Evolutionary conservation across 1,284 basidiomycete genomes (phyloP).

Genomic region (Ceratobasidium papillatum): DNA sequence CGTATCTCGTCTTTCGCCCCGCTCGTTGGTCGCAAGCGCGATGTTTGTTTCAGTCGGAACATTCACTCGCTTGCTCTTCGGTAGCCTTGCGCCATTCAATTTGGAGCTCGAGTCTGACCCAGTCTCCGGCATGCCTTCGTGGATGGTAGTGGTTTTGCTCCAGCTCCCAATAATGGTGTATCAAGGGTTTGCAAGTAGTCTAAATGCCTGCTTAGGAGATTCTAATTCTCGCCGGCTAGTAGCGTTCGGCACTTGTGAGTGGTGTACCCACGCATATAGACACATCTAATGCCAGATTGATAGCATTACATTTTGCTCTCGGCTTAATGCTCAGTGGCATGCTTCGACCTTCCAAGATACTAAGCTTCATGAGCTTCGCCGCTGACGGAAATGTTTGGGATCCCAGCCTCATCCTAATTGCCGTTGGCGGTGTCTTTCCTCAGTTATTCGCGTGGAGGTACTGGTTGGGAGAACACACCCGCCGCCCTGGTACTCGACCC

Average conservation of each 20-base stretch:
- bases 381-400: not conserved
- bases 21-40: constrained; percentile 5
- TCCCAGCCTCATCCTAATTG: not conserved
- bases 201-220: not conserved
- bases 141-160: not conserved
- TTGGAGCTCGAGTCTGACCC: not conserved
- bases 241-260: constrained; percentile 16
- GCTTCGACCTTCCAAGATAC: no score
- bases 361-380: constrained; percentile 3
- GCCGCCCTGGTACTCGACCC: not conserved
- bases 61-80: not conserved
- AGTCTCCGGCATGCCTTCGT: not conserved
- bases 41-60: constrained; percentile 10
- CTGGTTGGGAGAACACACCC: not conserved
- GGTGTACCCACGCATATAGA: no score
- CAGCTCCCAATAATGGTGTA: constrained; percentile 1
- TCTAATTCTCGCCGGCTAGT: not conserved
- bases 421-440: not conserved
- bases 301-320: constrained; percentile 14
- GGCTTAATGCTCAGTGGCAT: constrained; percentile 15
- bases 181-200: not conserved
- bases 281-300: no score
- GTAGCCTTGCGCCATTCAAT: not conserved
- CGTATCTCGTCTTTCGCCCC: constrained; percentile 8
- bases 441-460: not conserved